phyloP scores from a whole-genome alignment of 805 yeast genomes.

The Blastobotrys robertii region DNA sequence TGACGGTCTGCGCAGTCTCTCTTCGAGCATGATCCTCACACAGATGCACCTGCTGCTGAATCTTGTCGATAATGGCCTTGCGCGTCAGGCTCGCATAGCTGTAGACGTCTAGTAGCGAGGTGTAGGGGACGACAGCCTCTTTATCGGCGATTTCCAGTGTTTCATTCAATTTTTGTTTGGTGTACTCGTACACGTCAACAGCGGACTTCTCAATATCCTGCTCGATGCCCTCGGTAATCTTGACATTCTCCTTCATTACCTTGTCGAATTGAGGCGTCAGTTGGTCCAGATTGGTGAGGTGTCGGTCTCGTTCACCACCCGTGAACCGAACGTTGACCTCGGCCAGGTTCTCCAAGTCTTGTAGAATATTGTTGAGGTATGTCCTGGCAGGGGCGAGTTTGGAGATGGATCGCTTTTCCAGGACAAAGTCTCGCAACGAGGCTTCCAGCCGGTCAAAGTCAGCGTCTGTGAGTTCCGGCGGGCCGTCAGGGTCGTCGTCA shows the following conservation, averaged over 20 bases:
- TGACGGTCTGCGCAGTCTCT: conserved; percentile 51
- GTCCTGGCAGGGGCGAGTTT: conserved; percentile 89
- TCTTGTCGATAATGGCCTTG: conserved; percentile 50
- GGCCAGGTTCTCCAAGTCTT: conserved; percentile 55
- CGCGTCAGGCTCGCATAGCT: conserved; percentile 67
- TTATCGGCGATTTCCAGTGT: conserved; percentile 35
- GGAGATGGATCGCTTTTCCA: conserved; percentile 82
- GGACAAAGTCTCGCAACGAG: conserved; percentile 71
- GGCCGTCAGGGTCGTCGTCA: conserved; percentile 20
- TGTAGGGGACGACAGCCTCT: conserved; percentile 43
- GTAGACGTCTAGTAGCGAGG: conserved; percentile 54
- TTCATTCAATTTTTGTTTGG: conserved; percentile 42
- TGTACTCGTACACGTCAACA: conserved; percentile 47
- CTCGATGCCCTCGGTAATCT: conserved; percentile 50
- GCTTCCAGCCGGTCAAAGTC: conserved; percentile 74
- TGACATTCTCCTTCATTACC: conserved; percentile 41
- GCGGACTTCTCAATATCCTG: conserved; percentile 52
- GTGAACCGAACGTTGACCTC: conserved; percentile 51
- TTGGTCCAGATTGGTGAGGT: conserved; percentile 40
- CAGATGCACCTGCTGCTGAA: conserved; percentile 50
- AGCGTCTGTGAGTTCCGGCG: conserved; percentile 20
- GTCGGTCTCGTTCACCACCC: conserved; percentile 37
- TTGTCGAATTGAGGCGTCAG: conserved; percentile 58
- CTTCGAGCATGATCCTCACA: conserved; percentile 64
- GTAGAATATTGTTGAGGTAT: conserved; percentile 59